A percentile compares a stretch with the other conserved stretches of the same genome.
Conservation (phyloP, 805 yeast genomes). For the Candida ovalis region DNA sequence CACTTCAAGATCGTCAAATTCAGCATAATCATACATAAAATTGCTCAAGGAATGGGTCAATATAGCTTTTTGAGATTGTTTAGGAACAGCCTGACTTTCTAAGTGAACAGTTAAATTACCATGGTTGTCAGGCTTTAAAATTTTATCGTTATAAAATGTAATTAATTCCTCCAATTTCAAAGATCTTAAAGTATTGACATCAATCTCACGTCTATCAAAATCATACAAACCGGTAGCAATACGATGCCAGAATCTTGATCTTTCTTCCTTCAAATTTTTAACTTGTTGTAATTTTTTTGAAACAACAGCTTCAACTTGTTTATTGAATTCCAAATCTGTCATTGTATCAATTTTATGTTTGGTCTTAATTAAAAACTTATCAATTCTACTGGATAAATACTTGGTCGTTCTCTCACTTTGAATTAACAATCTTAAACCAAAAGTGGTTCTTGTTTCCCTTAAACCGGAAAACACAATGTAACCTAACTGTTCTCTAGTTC, state of each 20-base stretch:
- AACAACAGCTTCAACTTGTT: constrained; percentile 66
- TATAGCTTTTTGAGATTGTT: constrained; percentile 18
- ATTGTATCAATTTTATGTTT: constrained; percentile 45
- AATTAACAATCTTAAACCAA: constrained; percentile 69
- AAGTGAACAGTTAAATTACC: constrained; percentile 58
- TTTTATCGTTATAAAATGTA: constrained; percentile 46
- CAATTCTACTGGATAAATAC: constrained; percentile 75
- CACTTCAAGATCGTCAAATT: constrained; percentile 25
- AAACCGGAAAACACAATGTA: constrained; percentile 85
- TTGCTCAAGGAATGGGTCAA: constrained; percentile 28
- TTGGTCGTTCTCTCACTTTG: constrained; percentile 80
- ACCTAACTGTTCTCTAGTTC: constrained; percentile 95
- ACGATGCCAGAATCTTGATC: constrained; percentile 56
- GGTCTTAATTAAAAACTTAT: constrained; percentile 48
- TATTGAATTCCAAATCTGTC: constrained; percentile 60
- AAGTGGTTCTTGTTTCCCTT: constrained; percentile 63
- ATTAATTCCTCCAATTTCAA: constrained; percentile 57
- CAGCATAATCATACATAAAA: constrained; percentile 25
- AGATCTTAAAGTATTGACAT: constrained; percentile 51
- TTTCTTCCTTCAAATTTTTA: constrained; percentile 79
- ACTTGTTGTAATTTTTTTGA: constrained; percentile 63
- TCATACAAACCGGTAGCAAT: constrained; percentile 78
- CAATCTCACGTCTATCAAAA: constrained; percentile 54
- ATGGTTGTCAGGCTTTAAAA: constrained; percentile 26
- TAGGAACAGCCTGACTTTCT: constrained; percentile 44